Conservation (phyloP, 495 filamentous ascomycete species). For the Neurospora tetrasperma region DNA sequence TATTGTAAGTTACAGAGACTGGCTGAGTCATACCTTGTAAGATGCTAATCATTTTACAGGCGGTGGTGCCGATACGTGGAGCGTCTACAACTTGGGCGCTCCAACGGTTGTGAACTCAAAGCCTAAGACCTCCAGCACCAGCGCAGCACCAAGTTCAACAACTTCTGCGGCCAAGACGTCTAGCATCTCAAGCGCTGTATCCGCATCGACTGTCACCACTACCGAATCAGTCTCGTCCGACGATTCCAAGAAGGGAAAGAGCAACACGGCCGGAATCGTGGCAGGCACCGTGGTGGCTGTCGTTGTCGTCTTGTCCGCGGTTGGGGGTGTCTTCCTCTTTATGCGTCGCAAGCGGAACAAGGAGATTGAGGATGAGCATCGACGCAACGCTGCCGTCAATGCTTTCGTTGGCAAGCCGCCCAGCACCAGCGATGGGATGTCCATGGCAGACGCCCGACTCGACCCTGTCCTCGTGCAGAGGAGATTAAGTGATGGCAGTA, state of each 20-base stretch:
- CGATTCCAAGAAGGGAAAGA: slow-evolving; percentile 25
- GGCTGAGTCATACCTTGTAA: not conserved
- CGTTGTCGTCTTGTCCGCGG: slow-evolving; percentile 53
- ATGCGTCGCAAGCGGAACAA: slow-evolving; percentile 63
- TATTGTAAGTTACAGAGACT: slow-evolving; percentile 43
- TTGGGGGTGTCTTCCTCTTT: slow-evolving; percentile 63
- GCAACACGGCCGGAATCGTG: slow-evolving; percentile 59
- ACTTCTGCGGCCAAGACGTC: slow-evolving; percentile 13
- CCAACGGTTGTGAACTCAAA: slow-evolving; percentile 15
- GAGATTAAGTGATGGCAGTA: slow-evolving; percentile 91
- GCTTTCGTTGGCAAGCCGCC: slow-evolving; percentile 55
- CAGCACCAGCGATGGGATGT: slow-evolving; percentile 43
- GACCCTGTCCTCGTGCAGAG: slow-evolving; percentile 82
- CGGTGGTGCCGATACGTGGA: slow-evolving; percentile 36
- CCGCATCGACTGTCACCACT: slow-evolving; percentile 7
- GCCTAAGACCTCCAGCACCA: not conserved
- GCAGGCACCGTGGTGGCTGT: slow-evolving; percentile 83
- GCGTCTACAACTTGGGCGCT: slow-evolving; percentile 42
- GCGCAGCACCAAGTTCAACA: not conserved
- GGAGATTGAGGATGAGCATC: slow-evolving; percentile 70
- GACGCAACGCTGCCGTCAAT: slow-evolving; percentile 59
- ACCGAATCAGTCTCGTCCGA: slow-evolving; percentile 19
- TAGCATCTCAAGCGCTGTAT: slow-evolving; percentile 3
- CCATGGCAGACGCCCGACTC: slow-evolving; percentile 71
- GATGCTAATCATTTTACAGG: slow-evolving; percentile 35